These are phyloP conservation scores for Kuraishia floccosa DNA, from an alignment of 805 yeast species.

Conservation along the genomic window DNA sequence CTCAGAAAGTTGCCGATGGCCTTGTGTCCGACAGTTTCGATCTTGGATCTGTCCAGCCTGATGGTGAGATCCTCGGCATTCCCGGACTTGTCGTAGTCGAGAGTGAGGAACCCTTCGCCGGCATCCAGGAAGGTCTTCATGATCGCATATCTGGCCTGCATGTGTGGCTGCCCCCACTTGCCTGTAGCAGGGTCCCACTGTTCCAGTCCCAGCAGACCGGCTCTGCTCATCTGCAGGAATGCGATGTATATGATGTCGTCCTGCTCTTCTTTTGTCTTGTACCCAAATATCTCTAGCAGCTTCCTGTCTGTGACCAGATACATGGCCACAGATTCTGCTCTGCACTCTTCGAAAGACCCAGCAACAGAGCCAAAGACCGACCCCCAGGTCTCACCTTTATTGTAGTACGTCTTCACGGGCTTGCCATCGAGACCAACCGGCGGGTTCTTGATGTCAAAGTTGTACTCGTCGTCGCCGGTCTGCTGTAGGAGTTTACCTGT, in stretches of 20 bases:
- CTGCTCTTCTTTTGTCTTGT: constrained; percentile 42
- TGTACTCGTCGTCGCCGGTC: constrained; percentile 48
- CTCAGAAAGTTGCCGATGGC: constrained; percentile 63
- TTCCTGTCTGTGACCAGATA: constrained; percentile 60
- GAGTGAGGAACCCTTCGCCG: constrained; percentile 42
- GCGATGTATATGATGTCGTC: constrained; percentile 56
- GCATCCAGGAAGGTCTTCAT: constrained; percentile 64
- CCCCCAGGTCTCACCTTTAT: constrained; percentile 85
- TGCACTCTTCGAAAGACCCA: constrained; percentile 86
- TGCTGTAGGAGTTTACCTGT: constrained; percentile 70
- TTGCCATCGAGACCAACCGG: constrained; percentile 50
- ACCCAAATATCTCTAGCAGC: constrained; percentile 66
- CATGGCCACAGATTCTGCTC: constrained; percentile 88
- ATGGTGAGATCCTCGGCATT: constrained; percentile 50
- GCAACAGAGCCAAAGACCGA: constrained; percentile 72
- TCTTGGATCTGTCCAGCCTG: constrained; percentile 47
- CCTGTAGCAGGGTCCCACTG: constrained; percentile 74
- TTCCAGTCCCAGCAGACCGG: constrained; percentile 75
- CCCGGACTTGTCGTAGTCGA: constrained; percentile 34
- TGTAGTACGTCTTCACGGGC: constrained; percentile 60
- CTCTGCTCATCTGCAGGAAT: constrained; percentile 76
- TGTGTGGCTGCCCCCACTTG: constrained; percentile 93
- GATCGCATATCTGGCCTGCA: constrained; percentile 87
- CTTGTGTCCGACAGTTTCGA: constrained; percentile 57
- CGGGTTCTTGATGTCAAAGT: constrained; percentile 56